phyloP scores from a whole-genome alignment of 2,329 filamentous ascomycete species.

The Harringtonia aguacate region DNA sequence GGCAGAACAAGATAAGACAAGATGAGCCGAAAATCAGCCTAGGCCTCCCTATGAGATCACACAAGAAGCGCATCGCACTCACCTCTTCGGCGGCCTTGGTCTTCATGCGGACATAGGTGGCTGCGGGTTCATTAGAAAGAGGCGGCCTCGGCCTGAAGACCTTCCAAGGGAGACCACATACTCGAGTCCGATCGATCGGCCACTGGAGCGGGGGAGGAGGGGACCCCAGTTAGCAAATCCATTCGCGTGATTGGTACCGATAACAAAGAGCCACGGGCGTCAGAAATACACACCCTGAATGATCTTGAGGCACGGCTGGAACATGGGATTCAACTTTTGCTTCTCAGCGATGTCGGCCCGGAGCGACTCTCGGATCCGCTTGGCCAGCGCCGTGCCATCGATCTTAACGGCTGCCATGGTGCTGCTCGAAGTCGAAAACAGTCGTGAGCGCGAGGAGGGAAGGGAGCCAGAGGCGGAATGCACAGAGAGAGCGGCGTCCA shows the following conservation, averaged over 20 bases:
- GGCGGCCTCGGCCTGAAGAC: no score
- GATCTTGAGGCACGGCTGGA: slow-evolving; percentile 83
- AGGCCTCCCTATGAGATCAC: no score
- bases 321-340: slow-evolving; percentile 76
- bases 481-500: no score
- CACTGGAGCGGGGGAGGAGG: slow-evolving; percentile 43
- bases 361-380: slow-evolving; percentile 75
- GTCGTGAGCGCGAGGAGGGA: background rate
- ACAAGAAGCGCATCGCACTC: slow-evolving; percentile 15
- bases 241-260: no score
- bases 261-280: background rate
- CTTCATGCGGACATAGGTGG: slow-evolving; percentile 99
- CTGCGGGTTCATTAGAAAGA: no score
- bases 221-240: no score
- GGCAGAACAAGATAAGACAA: background rate
- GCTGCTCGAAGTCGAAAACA: slow-evolving; percentile 37
- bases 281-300: slow-evolving; percentile 63
- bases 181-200: slow-evolving; percentile 88
- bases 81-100: slow-evolving; percentile 92
- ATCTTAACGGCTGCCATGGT: slow-evolving; percentile 84
- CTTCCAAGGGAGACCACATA: slow-evolving; percentile 36
- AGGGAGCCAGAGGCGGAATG: background rate
- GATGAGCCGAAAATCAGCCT: background rate
- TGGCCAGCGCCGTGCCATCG: slow-evolving; percentile 92
- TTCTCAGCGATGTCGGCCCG: slow-evolving; percentile 69